Evolutionary conservation across 2,329 filamentous ascomycete genomes (phyloP), one percentile per base, ranked within the genome.

Genomic region (Alternaria metachromatica): DNA sequence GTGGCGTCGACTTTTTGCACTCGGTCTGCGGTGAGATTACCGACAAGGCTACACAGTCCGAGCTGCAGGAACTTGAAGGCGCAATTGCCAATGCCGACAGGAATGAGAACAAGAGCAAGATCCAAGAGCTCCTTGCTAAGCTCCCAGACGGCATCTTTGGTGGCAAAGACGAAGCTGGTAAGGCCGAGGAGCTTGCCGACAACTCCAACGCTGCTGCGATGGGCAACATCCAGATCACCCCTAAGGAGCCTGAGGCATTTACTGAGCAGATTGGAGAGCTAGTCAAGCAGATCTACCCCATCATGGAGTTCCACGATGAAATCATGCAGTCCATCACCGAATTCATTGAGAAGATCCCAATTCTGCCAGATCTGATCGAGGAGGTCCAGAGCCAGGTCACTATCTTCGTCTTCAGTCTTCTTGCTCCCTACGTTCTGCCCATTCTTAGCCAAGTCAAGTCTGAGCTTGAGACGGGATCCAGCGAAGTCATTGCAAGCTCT

Each of bases 1-100:
- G 94, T 65, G 94, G 94, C 67, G 94, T 97, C 13, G 95, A 97
- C 76, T 97, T 97, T 82, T 84, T 97, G 64, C 93, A 97, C 82
- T 96, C 92, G 1, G 94, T 97, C 28, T 92, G 89, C 69, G 88
- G 88, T 58, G 88, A 90, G 71, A 88, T 97, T 55, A 92, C 91
- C 43, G 94, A 97, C 81, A 97, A 97, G 83, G 84, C 94, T 64
- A 94, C 91, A 28, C 94, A 97, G 78, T 96, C 92, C 65, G 95
- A 98, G 78, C 89, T 98, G 59, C 88, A 96, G 75, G 90, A 94
- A 73, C 89, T 97, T 11, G 92, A 97, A 80, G 91, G 90, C n/a
- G 91, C 92, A 18, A 90, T 97, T 51, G 80, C 90, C 33, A 80
- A 87, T 25, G 86, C 86, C 7, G 80, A 87, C 76, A 85, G 88